Evolutionary conservation across 192 early-diverging fungal species (phyloP).

Genomic region (Coemansia sp.): DNA sequence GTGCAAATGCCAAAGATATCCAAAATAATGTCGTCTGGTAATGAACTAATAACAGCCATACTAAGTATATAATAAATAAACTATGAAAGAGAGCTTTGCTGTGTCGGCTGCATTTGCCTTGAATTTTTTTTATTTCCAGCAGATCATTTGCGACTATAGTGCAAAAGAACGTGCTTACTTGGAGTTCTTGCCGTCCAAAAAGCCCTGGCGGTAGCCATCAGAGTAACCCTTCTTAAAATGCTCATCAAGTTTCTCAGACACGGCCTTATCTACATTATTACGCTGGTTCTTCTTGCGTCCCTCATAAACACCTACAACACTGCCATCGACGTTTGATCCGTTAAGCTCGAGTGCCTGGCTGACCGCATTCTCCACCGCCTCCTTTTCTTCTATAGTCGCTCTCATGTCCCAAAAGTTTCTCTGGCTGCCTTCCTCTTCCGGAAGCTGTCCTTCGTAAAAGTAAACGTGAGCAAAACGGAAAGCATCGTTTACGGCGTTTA

Average conservation of each 20-base stretch:
- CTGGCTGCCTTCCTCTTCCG: slow-evolving; percentile 8
- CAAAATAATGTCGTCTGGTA: slow-evolving; percentile 1
- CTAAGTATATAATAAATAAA: neutral
- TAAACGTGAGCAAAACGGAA: slow-evolving; percentile 38
- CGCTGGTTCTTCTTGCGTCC: neutral
- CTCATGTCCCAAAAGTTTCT: slow-evolving; percentile 8
- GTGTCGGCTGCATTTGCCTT: neutral
- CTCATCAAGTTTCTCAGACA: too few species aligned
- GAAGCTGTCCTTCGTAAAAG: slow-evolving; percentile 29
- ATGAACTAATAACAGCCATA: neutral
- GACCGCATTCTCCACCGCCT: slow-evolving; percentile 12
- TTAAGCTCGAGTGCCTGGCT: neutral
- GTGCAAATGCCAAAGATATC: neutral
- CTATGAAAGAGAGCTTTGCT: neutral
- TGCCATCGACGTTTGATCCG: neutral
- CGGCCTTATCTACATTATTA: too few species aligned
- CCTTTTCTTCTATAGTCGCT: slow-evolving; percentile 22
- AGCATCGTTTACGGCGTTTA: slow-evolving; percentile 2
- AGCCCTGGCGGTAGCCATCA: slow-evolving; percentile 34
- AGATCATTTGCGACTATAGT: neutral
- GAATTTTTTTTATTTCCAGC: neutral
- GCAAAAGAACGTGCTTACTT: neutral
- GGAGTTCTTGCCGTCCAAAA: slow-evolving; percentile 9
- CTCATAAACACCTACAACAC: neutral
- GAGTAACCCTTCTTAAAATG: slow-evolving; percentile 32